Evolutionary conservation across 2,329 filamentous ascomycete species (phyloP).

Genomic region (Paecilomyces variotii): DNA sequence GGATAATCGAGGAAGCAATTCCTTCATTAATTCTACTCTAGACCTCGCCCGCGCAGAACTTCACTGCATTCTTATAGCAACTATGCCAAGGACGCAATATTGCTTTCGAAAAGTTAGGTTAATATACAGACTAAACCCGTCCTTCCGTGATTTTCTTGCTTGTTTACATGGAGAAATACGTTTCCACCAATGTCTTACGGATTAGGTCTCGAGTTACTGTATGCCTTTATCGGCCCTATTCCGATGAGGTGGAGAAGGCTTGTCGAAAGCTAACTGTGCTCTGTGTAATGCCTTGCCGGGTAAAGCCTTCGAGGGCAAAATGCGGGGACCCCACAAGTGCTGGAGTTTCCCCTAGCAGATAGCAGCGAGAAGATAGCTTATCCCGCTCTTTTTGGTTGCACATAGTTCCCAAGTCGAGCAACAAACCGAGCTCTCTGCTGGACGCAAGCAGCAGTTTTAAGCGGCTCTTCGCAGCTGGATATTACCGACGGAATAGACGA

Average conservation of each 20-base stretch:
- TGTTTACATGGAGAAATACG: background rate
- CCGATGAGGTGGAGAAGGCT: background rate
- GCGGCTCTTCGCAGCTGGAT: background rate
- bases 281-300: background rate
- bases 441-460: background rate
- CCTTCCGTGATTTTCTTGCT: background rate
- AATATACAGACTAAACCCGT: background rate
- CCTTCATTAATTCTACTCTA: background rate
- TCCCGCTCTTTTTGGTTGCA: background rate
- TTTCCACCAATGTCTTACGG: background rate
- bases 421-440: background rate
- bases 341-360: background rate
- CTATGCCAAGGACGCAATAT: background rate
- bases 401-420: background rate
- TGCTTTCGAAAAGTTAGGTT: background rate
- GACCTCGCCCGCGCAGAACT: background rate
- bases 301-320: background rate
- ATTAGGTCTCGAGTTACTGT: background rate
- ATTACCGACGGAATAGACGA: background rate
- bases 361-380: background rate
- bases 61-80: background rate
- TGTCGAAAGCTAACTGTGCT: background rate
- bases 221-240: background rate
- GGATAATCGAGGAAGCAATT: background rate
- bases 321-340: background rate